phyloP scores from a whole-genome alignment of 148 eudicot species.

The Rheum nobile region DNA sequence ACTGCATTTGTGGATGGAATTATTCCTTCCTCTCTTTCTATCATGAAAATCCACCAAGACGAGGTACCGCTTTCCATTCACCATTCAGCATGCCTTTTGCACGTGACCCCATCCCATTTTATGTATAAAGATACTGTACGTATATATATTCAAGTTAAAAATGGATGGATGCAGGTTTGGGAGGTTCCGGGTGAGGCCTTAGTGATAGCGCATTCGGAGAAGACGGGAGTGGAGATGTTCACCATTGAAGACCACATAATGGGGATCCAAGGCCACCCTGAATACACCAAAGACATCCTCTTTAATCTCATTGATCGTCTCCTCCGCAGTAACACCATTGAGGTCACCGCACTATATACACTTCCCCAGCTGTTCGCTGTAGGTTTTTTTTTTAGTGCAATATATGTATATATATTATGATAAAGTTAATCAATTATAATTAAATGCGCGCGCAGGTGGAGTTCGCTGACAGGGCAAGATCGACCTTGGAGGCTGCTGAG shows the following conservation, averaged over 20 bases:
- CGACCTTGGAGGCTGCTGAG: slow-evolving; percentile 19
- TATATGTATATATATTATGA: too few species aligned
- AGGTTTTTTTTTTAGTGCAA: too few species aligned
- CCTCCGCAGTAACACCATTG: slow-evolving; percentile 19
- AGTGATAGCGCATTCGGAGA: slow-evolving; percentile 54
- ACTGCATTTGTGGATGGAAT: slow-evolving; percentile 16
- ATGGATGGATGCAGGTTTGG: slow-evolving; percentile 27
- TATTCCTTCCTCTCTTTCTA: slow-evolving; percentile 24
- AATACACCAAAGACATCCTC: slow-evolving; percentile 64
- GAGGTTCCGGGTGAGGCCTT: slow-evolving; percentile 54
- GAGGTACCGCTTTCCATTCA: slow-evolving; percentile 21
- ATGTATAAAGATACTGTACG: neutral
- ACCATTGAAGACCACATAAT: slow-evolving; percentile 46
- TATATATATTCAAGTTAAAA: neutral
- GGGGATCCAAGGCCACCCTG: slow-evolving; percentile 84
- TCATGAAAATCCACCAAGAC: slow-evolving; percentile 66
- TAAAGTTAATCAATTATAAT: neutral
- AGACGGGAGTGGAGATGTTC: slow-evolving; percentile 74
- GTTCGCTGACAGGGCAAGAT: slow-evolving; percentile 35
- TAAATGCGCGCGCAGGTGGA: slow-evolving; percentile 19
- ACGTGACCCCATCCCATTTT: too few species aligned
- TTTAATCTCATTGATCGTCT: slow-evolving; percentile 44
- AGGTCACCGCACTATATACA: too few species aligned
- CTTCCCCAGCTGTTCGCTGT: too few species aligned
- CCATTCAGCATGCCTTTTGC: too few species aligned